Evolutionary conservation across 140 eudicot species (phyloP), one percentile per base, ranked within the genome.

Genomic region (Bidens hawaiensis): DNA sequence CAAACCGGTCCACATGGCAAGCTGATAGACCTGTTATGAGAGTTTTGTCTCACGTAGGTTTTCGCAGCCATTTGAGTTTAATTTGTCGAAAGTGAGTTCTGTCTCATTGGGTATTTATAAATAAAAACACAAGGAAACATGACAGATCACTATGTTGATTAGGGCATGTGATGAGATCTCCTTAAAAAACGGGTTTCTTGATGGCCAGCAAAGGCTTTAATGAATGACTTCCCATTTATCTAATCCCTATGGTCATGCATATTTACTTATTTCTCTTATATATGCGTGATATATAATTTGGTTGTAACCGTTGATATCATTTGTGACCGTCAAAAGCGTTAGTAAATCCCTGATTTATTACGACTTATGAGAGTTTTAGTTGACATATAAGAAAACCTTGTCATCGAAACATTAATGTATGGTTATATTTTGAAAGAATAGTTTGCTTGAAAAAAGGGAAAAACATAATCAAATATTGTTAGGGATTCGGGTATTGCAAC

Each of bases 151-250:
- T 54, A 65, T 23, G 72, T 70, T 71, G 78, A 73, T 73, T 73
- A 65, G 41, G 25, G 73, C 78, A 73, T 73, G 73, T 73, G 78
- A 65, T 65, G 73, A 73, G 78, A 73, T 73, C 78, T 73, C 78
- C 78, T 73, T 73, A 5, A 43, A 30, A 46, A 73, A 45, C 47
- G 78, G 78, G 73, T 73, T 73, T 73, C 78, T 73, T 56, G 72
- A 73, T 73, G 62, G 73, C 78, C 73, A 73, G 73, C 73, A 65
- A 73, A 65, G 68, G 66, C 73, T 36, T 73, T 73, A 73, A 73
- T n/a, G n/a, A n/a, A n/a, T 73, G 60, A 73, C 63, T 65, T 73
- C 68, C 15, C 47, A 57, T 65, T 73, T 65, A 15, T 65, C 73
- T 73, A 65, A 73, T 73, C 78, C 62, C 56, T 62, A 64, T 53